Evolutionary conservation across 2,329 filamentous ascomycete genomes (phyloP).

Genomic region (Helicocarpus griseus): DNA sequence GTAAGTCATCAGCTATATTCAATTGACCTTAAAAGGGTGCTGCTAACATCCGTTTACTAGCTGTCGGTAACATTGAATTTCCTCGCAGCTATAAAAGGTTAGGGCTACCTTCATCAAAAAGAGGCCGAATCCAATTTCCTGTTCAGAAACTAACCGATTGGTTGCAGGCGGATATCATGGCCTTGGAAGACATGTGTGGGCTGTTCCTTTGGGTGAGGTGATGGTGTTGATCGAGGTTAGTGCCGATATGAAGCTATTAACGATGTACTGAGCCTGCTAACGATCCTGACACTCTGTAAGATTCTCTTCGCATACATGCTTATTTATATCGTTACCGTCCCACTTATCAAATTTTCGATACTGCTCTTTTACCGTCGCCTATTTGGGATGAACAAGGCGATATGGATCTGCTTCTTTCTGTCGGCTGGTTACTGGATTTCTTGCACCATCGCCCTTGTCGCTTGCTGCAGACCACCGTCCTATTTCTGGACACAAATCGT

Average conservation of each 20-base stretch:
- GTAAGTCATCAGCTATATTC: background rate
- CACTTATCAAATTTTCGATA: slow-evolving; percentile 11
- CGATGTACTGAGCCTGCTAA: too few relatives aligned
- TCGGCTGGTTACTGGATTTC: slow-evolving; percentile 8
- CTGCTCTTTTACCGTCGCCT: slow-evolving; percentile 12
- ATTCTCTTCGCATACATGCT: slow-evolving; percentile 3
- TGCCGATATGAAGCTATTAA: background rate
- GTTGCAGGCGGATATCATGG: slow-evolving; percentile 3
- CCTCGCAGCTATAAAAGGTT: background rate
- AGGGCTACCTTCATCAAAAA: background rate
- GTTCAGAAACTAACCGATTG: background rate
- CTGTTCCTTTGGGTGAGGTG: background rate
- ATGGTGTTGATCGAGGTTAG: slow-evolving; percentile 1
- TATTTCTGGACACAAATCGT: slow-evolving; percentile 12
- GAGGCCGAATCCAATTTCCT: background rate
- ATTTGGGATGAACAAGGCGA: slow-evolving; percentile 6
- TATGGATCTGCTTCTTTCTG: slow-evolving; percentile 7
- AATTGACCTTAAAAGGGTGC: too few relatives aligned
- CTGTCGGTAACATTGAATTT: background rate
- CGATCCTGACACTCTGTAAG: background rate
- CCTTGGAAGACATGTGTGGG: slow-evolving; percentile 7
- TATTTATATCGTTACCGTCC: slow-evolving; percentile 7
- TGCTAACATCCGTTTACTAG: background rate
- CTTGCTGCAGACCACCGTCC: slow-evolving; percentile 6
- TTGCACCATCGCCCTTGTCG: slow-evolving; percentile 6